Conservation (phyloP, 176 grass and related monocot species). For the Ensete glaucum region DNA sequence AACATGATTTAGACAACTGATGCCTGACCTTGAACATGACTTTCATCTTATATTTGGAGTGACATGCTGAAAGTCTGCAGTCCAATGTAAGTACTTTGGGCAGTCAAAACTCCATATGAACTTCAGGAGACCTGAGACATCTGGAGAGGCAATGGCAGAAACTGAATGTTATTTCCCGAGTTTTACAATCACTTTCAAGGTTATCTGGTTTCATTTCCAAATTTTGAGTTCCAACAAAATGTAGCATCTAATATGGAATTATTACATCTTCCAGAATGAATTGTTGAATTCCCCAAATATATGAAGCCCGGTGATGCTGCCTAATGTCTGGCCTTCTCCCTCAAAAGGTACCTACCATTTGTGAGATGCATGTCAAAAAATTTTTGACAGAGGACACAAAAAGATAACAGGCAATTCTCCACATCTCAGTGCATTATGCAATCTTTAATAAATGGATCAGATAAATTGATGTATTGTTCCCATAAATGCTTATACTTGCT, state of each 20-base stretch:
- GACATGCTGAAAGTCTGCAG: too few species aligned
- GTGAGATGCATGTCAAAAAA: too few species aligned
- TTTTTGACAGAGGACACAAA: too few species aligned
- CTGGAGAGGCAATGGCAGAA: not conserved
- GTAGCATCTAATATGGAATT: not conserved
- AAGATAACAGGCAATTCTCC: not conserved
- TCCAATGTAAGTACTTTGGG: not conserved
- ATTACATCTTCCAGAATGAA: conserved; percentile 5
- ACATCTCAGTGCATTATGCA: not conserved
- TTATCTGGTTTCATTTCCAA: not conserved
- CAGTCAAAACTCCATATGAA: not conserved
- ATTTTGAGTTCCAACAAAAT: not conserved
- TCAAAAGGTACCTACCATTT: not conserved
- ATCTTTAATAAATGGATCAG: not conserved
- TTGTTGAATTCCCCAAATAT: not conserved
- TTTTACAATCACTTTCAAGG: too few species aligned
- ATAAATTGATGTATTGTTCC: conserved; percentile 4
- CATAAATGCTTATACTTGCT: conserved; percentile 10
- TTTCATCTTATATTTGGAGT: not conserved
- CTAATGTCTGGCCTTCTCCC: not conserved
- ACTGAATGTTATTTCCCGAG: not conserved
- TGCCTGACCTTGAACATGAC: not conserved
- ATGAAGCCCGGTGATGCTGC: not conserved
- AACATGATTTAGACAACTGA: not conserved
- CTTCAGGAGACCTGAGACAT: not conserved